Evolutionary conservation across 352 stramenopile species (phyloP).

Genomic region (Pythium rhizo-oryzae): DNA sequence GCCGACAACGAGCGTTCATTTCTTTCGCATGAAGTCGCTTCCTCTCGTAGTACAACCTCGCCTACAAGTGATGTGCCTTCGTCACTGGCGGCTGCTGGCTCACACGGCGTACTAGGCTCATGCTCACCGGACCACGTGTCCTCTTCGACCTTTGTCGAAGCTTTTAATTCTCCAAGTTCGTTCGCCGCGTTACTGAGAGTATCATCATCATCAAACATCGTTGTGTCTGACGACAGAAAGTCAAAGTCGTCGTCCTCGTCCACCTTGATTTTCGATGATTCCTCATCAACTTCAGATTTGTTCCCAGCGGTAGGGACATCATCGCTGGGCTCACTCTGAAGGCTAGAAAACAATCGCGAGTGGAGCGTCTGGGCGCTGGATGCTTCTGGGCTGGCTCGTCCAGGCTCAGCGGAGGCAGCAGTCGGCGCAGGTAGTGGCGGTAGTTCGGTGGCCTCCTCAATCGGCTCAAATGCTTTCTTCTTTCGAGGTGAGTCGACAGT

Average conservation of each 20-base stretch:
- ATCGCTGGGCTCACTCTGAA: background rate
- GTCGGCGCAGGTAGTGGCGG: background rate
- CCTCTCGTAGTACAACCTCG: background rate
- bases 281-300: background rate
- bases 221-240: slow-evolving; percentile 36
- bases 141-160: background rate
- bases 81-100: background rate
- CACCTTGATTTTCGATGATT: background rate
- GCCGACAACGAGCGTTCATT: slow-evolving; percentile 16
- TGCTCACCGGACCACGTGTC: background rate
- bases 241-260: slow-evolving; percentile 31
- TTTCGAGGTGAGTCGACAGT: background rate
- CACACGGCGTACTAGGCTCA: no score
- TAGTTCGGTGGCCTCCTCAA: background rate
- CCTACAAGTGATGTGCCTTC: background rate
- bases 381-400: background rate
- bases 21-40: background rate
- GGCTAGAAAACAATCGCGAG: background rate
- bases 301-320: background rate
- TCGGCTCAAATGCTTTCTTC: background rate
- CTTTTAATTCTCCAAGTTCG: background rate
- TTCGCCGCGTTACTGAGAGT: background rate
- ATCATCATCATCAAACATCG: slow-evolving; percentile 27
- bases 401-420: background rate
- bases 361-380: background rate